These are phyloP conservation scores for Cairneyella variabilis DNA, from an alignment of 495 filamentous ascomycete genomes.

Conservation along the genomic window DNA sequence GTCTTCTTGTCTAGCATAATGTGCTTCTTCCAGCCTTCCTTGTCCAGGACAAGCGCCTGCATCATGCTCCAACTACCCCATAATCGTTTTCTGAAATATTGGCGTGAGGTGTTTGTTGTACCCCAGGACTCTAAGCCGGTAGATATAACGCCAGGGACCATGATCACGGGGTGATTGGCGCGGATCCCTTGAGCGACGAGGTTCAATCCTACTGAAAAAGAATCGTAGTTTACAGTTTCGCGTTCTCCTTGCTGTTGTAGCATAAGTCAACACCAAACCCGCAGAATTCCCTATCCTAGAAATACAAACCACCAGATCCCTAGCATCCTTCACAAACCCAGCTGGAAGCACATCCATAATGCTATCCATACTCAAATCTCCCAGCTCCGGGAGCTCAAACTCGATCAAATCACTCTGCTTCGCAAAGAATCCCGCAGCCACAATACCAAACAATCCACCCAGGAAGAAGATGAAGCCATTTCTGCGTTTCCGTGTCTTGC, in stretches of 20 bases:
- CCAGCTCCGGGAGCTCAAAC: slow-evolving; percentile 71
- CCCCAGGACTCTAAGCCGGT: slow-evolving; percentile 97
- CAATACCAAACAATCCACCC: slow-evolving; percentile 78
- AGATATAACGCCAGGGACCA: slow-evolving; percentile 97
- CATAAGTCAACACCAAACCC: slow-evolving; percentile 10
- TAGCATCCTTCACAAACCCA: slow-evolving; percentile 75
- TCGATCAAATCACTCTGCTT: slow-evolving; percentile 80
- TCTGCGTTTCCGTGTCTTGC: slow-evolving; percentile 56
- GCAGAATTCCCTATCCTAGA: too few relatives aligned
- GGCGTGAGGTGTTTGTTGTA: slow-evolving; percentile 71
- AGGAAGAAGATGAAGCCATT: slow-evolving; percentile 77
- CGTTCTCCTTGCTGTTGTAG: slow-evolving; percentile 68
- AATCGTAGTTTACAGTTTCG: slow-evolving; percentile 85
- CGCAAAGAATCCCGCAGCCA: slow-evolving; percentile 80
- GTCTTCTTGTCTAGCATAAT: slow-evolving; percentile 94
- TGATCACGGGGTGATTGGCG: slow-evolving; percentile 87
- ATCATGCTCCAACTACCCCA: slow-evolving; percentile 99
- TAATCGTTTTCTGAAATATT: slow-evolving; percentile 87
- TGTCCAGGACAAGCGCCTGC: slow-evolving; percentile 87
- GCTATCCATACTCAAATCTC: slow-evolving; percentile 79
- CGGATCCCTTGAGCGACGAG: slow-evolving; percentile 74
- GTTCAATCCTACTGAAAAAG: slow-evolving; percentile 83
- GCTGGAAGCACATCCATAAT: slow-evolving; percentile 80
- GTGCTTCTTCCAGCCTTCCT: slow-evolving; percentile 90
- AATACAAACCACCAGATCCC: slow-evolving; percentile 70